Percentiles rank a stretch among this genome's conserved stretches.
Conservation (phyloP, 345 rosid genomes). For the Eucalyptus polybractea region DNA sequence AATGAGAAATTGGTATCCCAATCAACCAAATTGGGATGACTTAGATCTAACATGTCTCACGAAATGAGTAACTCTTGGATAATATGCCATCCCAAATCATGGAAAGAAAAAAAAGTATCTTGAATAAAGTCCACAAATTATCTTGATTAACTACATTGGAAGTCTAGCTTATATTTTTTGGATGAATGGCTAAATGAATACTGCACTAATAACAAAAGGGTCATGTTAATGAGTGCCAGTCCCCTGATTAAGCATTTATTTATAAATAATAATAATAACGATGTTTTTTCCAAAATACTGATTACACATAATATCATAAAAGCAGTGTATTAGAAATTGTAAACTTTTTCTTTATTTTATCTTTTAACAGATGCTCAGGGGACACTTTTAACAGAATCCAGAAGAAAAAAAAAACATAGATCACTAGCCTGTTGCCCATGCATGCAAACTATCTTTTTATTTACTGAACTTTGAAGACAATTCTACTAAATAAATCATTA, state of each 20-base stretch:
- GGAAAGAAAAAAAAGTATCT: background rate
- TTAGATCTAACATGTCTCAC: accelerated
- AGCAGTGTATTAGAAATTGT: background rate
- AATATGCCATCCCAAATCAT: background rate
- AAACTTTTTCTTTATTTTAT: background rate
- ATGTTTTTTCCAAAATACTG: background rate
- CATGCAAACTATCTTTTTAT: background rate
- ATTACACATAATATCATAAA: background rate
- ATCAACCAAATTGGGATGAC: background rate
- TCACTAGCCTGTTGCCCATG: background rate
- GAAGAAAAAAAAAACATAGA: background rate
- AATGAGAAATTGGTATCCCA: background rate
- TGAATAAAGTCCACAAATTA: background rate
- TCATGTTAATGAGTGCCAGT: background rate
- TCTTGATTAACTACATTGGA: background rate
- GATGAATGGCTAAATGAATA: background rate
- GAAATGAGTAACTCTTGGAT: background rate
- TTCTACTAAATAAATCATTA: background rate
- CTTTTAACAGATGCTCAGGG: background rate
- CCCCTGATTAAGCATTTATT: background rate
- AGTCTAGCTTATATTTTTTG: background rate
- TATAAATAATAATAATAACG: background rate
- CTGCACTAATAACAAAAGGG: background rate
- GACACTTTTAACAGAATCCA: background rate
- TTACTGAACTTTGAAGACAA: background rate